These are phyloP conservation scores for Pyrenula aspistea DNA, from an alignment of 495 filamentous ascomycete species.

Conservation along the genomic window DNA sequence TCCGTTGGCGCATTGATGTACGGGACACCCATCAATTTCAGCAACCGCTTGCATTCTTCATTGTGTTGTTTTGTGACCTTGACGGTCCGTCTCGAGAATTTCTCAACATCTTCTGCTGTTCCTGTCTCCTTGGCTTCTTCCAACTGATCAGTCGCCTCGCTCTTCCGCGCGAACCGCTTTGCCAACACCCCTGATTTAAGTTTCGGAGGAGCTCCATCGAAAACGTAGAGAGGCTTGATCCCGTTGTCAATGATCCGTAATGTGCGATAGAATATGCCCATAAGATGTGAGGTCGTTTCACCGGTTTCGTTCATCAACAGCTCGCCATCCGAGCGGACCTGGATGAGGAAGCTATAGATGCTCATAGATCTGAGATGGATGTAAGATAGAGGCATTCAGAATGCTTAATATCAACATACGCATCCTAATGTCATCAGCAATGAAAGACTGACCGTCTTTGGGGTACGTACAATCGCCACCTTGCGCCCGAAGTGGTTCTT, in stretches of 20 bases:
- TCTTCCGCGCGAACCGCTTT: slow-evolving; percentile 83
- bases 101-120: slow-evolving; percentile 92
- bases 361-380: slow-evolving; percentile 79
- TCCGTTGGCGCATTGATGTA: slow-evolving; percentile 93
- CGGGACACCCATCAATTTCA: slow-evolving; percentile 91
- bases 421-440: slow-evolving; percentile 47
- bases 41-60: slow-evolving; percentile 76
- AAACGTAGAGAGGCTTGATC: slow-evolving; percentile 96
- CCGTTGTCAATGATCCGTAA: slow-evolving; percentile 96
- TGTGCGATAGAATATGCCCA: slow-evolving; percentile 99
- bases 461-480: slow-evolving; percentile 73
- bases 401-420: slow-evolving; percentile 43
- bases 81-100: slow-evolving; percentile 90
- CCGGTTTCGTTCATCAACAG: slow-evolving; percentile 88
- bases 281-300: slow-evolving; percentile 92
- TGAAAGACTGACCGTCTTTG: slow-evolving; percentile 8
- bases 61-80: slow-evolving; percentile 95
- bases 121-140: slow-evolving; percentile 96
- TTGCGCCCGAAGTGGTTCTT: slow-evolving; percentile 97
- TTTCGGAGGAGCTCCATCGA: slow-evolving; percentile 92
- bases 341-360: slow-evolving; percentile 97
- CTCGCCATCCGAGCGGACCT: slow-evolving; percentile 90
- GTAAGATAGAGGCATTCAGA: slow-evolving; percentile 9
- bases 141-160: slow-evolving; percentile 73
- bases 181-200: slow-evolving; percentile 93